A percentile compares a stretch with the other conserved stretches of the same genome.
Evolutionary conservation across 192 early-diverging fungal genomes (phyloP).

Genomic region (Paraglomus occultum): DNA sequence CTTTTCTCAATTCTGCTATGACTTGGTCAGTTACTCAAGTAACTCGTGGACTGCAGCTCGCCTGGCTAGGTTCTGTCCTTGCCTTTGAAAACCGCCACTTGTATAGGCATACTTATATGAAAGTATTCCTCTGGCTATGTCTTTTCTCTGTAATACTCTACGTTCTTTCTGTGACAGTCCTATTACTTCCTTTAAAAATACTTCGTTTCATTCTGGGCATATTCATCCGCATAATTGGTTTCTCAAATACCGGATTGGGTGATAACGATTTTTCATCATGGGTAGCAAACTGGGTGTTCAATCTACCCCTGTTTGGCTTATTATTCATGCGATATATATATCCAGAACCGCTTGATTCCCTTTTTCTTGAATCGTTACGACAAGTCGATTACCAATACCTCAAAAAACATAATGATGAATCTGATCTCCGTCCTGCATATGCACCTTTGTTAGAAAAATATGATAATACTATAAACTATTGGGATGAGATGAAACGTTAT

Average conservation of each 20-base stretch:
- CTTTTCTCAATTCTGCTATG: background rate
- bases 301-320: slow-evolving; percentile 47
- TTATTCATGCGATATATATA: slow-evolving; percentile 60
- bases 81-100: slow-evolving; percentile 29
- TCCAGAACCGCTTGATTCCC: slow-evolving; percentile 53
- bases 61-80: slow-evolving; percentile 14
- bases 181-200: slow-evolving; percentile 18
- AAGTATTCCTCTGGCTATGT: background rate
- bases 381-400: slow-evolving; percentile 41
- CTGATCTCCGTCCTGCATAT: slow-evolving; percentile 40
- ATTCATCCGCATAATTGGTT: slow-evolving; percentile 3
- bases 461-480: slow-evolving; percentile 38
- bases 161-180: background rate
- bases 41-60: slow-evolving; percentile 13
- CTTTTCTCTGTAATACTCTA: slow-evolving; percentile 5
- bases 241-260: background rate
- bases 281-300: slow-evolving; percentile 18
- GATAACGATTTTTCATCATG: slow-evolving; percentile 1
- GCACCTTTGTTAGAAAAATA: slow-evolving; percentile 36
- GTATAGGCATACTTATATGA: slow-evolving; percentile 21
- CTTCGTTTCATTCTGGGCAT: slow-evolving; percentile 14
- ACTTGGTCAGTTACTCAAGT: slow-evolving; percentile 23
- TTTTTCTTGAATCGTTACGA: slow-evolving; percentile 53
- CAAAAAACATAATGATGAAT: slow-evolving; percentile 35
- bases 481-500: slow-evolving; percentile 53